Base-by-base conservation (phyloP, 2,329 filamentous ascomycete genomes). In the Aquanectria penicillioides region DNA sequence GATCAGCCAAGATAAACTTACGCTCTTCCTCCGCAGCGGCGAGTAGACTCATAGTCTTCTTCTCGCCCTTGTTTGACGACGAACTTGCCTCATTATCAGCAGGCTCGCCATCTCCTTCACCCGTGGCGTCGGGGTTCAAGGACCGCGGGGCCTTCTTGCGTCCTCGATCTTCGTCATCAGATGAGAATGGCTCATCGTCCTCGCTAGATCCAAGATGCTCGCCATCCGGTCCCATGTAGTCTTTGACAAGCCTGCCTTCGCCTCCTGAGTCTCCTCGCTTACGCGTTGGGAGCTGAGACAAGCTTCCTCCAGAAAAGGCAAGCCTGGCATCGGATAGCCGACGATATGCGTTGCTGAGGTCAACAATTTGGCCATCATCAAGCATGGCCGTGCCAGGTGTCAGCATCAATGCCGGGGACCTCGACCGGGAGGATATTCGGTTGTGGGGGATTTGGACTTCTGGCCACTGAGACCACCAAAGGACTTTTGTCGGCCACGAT, bases 11-110 rank as follows among this genome's bases (percentile, higher is more conserved):
- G 6, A 11, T n/a, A 13, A 26, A 83, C 90, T 71, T 81, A 92
- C 92, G 85, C 73, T 94, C 91, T 81, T 93, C 89, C 71, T 94
- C 89, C 1, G 89, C 89, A 6, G 90, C 90, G 33, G 89, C 90
- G 50, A 94, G 77, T 54, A 93, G 74, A 68, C 88, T 92, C 71
- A 81, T 78, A 1, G 83, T 79, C 66, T 80, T 80, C 57, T 77
- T 76, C 62, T 75, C 71, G 63, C 75, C 62, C 68, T 78, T 73
- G 51, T 65, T 75, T 2, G 77, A 62, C 70, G 77, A 62, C 70
- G 53, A 72, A 9, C 37, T 65, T 5, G 64, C 69, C 29, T 74
- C 73, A 20, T 75, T 76, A 20, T 77, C 75, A 5, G 71, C 69
- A 4, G 68, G 68, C 33, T 75, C 71, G 11, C 20, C 41, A 8